Percentiles rank a stretch among this genome's conserved stretches.
phyloP scores from a whole-genome alignment of 2,329 filamentous ascomycete species.

The Aurifilum marmelostoma region DNA sequence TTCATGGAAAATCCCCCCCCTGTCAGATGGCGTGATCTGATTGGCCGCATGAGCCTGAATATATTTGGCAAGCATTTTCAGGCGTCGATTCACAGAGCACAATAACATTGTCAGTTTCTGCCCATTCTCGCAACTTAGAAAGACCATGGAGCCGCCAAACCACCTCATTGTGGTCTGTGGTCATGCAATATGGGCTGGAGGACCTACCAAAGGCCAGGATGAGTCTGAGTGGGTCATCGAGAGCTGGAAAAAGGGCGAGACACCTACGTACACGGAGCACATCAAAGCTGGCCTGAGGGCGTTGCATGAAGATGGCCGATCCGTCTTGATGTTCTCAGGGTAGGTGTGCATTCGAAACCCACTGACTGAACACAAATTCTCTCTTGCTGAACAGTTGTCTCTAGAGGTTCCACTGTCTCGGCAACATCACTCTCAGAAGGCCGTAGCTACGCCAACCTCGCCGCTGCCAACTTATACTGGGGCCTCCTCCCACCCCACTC shows the following conservation, averaged over 20 bases:
- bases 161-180: slow-evolving; percentile 82
- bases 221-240: slow-evolving; percentile 74
- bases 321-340: slow-evolving; percentile 74
- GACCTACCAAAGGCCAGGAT: slow-evolving; percentile 52
- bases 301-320: slow-evolving; percentile 49
- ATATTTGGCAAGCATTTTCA: neutral
- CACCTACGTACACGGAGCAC: slow-evolving; percentile 78
- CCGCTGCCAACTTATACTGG: slow-evolving; percentile 51
- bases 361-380: too few species aligned
- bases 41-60: slow-evolving; percentile 18
- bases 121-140: neutral
- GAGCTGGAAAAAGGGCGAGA: slow-evolving; percentile 76
- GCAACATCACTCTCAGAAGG: slow-evolving; percentile 63
- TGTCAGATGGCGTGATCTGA: slow-evolving; percentile 35
- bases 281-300: slow-evolving; percentile 65
- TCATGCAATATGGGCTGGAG: slow-evolving; percentile 76
- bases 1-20: neutral
- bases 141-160: slow-evolving; percentile 37
- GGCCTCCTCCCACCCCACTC: slow-evolving; percentile 38
- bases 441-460: slow-evolving; percentile 62
- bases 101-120: neutral
- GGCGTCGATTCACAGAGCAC: neutral
- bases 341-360: slow-evolving; percentile 47
- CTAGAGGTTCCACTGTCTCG: slow-evolving; percentile 64
- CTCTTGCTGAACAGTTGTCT: neutral